Evolutionary conservation across 2,329 filamentous ascomycete species (phyloP).

Genomic region (Clonostachys chloroleuca): DNA sequence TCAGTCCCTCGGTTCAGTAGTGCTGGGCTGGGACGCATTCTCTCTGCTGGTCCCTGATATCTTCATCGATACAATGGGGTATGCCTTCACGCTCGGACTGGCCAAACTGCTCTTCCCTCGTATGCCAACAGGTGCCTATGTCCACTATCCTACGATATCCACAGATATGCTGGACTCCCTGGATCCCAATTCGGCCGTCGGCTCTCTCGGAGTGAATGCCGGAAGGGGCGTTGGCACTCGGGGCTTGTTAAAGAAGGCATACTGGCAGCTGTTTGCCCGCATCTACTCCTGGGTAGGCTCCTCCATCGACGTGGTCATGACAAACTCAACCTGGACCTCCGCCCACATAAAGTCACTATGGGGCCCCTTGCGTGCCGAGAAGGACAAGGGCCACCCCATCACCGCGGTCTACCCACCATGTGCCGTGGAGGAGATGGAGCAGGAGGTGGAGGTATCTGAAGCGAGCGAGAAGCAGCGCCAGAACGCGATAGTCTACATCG

Average conservation of each 20-base stretch:
- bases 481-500: conserved; percentile 81
- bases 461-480: conserved; percentile 67
- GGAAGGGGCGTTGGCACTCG: conserved; percentile 71
- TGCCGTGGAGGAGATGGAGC: conserved; percentile 78
- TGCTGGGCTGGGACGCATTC: conserved; percentile 90
- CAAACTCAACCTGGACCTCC: conserved; percentile 94
- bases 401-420: conserved; percentile 87
- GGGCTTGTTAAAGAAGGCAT: conserved; percentile 69
- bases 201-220: conserved; percentile 72
- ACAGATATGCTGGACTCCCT: conserved; percentile 94
- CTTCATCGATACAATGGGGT: conserved; percentile 97
- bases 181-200: conserved; percentile 54
- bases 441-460: conserved; percentile 66
- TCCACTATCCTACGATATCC: conserved; percentile 97
- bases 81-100: conserved; percentile 83
- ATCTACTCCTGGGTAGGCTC: conserved; percentile 81
- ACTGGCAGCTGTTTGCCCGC: conserved; percentile 82
- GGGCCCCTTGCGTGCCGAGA: conserved; percentile 51
- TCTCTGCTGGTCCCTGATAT: conserved; percentile 88
- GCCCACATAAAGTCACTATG: conserved; percentile 77
- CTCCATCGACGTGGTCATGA: conserved; percentile 91
- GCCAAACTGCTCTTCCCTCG: conserved; percentile 75
- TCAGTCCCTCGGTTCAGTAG: conserved; percentile 85
- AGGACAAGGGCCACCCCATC: conserved; percentile 48
- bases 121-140: conserved; percentile 86